Evolutionary conservation across 306 rosid genomes (phyloP).

Genomic region (Lithocarpus polystachyus): DNA sequence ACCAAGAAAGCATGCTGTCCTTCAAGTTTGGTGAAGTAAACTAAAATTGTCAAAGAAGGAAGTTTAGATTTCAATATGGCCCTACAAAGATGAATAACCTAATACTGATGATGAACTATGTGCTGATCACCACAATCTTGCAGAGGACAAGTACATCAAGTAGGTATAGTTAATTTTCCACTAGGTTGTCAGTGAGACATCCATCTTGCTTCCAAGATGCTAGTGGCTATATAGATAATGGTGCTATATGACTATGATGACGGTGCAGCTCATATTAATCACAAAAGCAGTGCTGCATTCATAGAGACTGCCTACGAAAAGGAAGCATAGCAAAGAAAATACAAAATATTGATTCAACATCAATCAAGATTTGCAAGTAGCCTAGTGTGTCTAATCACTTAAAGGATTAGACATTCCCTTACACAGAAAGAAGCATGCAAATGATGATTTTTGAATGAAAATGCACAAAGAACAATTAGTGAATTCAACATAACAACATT

Average conservation of each 20-base stretch:
- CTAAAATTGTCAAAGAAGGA: neutral
- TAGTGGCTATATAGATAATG: neutral
- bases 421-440: conserved; percentile 13
- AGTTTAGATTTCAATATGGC: neutral
- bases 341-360: neutral
- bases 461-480: neutral
- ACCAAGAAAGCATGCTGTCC: neutral
- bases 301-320: neutral
- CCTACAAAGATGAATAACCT: neutral
- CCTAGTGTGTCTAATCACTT: conserved; percentile 1
- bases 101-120: neutral
- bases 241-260: neutral
- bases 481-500: neutral
- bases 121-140: neutral
- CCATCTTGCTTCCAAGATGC: neutral
- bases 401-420: conserved; percentile 5
- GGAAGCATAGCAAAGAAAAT: neutral
- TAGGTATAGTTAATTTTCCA: neutral
- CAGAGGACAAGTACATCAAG: neutral
- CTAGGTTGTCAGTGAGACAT: neutral
- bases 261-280: neutral
- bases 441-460: neutral
- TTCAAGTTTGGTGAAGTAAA: neutral
- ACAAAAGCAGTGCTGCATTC: neutral
- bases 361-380: neutral